Conservation (phyloP, 2,329 filamentous ascomycete species). For the Clonostachys sp. region DNA sequence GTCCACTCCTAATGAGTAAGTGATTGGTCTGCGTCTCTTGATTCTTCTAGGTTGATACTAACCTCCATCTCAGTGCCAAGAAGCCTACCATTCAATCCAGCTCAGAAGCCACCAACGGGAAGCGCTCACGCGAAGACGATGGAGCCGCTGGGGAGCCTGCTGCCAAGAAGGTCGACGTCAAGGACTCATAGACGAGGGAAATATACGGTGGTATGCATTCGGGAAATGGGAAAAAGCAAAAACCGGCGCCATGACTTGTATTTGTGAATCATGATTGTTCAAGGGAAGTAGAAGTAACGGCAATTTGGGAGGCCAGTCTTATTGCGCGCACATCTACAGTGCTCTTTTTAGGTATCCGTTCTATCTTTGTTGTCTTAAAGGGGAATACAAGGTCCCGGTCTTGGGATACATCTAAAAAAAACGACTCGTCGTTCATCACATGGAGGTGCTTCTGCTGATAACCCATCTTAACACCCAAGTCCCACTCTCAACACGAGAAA, state of each 20-base stretch:
- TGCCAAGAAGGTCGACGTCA: conserved; percentile 59
- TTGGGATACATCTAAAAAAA: neutral
- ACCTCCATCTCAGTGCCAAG: conserved; percentile 9
- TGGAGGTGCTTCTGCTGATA: neutral
- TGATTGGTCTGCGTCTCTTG: neutral
- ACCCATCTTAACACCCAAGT: neutral
- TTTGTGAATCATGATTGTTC: too few species aligned
- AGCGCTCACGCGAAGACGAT: conserved; percentile 52
- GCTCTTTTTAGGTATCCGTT: neutral
- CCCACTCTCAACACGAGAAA: neutral
- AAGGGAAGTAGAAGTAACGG: too few species aligned
- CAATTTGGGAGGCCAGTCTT: too few species aligned
- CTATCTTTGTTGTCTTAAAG: neutral
- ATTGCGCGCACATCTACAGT: neutral
- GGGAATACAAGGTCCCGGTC: too few species aligned
- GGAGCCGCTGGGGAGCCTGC: conserved; percentile 36
- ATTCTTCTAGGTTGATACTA: conserved; percentile 5
- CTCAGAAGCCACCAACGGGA: conserved; percentile 33
- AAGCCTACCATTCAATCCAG: conserved; percentile 31
- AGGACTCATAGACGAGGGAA: conserved; percentile 18
- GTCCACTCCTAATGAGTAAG: conserved; percentile 17
- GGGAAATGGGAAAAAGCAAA: neutral
- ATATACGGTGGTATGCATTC: neutral
- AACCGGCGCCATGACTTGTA: neutral
- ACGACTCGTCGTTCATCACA: neutral